Evolutionary conservation across 768 basidiomycete genomes (phyloP).

Genomic region (Lentinula sp.): DNA sequence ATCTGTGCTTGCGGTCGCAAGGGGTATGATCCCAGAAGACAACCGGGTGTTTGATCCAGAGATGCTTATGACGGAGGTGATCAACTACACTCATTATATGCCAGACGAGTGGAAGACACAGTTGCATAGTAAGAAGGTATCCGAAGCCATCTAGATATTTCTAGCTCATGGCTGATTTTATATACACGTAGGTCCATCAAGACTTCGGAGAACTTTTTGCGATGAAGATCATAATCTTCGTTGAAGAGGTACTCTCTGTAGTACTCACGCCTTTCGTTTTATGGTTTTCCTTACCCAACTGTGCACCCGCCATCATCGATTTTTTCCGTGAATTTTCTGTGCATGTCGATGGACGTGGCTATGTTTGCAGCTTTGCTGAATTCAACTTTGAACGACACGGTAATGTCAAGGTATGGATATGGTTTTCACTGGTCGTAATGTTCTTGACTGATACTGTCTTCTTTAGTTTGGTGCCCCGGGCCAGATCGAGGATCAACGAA

Average conservation of each 20-base stretch:
- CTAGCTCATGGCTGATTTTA: not conserved
- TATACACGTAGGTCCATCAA: constrained; percentile 62
- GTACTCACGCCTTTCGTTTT: constrained; percentile 91
- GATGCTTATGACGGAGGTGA: constrained; percentile 84
- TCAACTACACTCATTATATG: constrained; percentile 94
- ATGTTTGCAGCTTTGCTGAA: constrained; percentile 96
- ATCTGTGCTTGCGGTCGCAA: constrained; percentile 78
- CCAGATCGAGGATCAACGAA: constrained; percentile 58
- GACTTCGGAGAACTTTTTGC: constrained; percentile 90
- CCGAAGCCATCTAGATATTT: constrained; percentile 1
- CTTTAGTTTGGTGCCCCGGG: constrained; percentile 81
- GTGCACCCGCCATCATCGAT: constrained; percentile 88
- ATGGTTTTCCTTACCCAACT: constrained; percentile 86
- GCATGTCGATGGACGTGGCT: constrained; percentile 93
- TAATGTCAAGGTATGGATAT: constrained; percentile 64
- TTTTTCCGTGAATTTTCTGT: constrained; percentile 98
- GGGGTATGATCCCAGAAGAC: constrained; percentile 96
- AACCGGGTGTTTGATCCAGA: constrained; percentile 94
- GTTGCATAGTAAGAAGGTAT: constrained; percentile 83
- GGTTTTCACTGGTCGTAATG: not conserved
- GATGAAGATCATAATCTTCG: constrained; percentile 87
- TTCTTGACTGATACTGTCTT: not conserved
- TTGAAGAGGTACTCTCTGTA: constrained; percentile 85
- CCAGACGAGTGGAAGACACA: constrained; percentile 87
- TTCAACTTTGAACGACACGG: constrained; percentile 97